These are phyloP conservation scores for Leptographium flavum DNA, from an alignment of 2,329 filamentous ascomycete species.

Conservation along the genomic window DNA sequence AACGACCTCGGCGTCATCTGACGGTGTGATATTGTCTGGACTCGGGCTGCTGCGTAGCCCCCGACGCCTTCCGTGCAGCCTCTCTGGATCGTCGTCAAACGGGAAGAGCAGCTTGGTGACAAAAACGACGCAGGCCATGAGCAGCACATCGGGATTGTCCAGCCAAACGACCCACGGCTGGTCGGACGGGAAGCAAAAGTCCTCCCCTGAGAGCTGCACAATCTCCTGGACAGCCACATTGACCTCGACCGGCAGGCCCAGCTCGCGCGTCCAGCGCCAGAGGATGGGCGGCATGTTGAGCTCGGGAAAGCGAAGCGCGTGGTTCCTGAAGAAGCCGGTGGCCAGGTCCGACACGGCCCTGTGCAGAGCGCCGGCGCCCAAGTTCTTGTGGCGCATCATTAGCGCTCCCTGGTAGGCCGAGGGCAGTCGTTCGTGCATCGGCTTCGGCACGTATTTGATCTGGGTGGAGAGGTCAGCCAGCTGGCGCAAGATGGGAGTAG, in stretches of 20 bases:
- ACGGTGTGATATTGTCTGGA: too few species aligned
- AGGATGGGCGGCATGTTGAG: constrained; percentile 57
- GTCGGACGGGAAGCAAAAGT: constrained; percentile 42
- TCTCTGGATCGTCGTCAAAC: constrained; percentile 36
- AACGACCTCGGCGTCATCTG: too few species aligned
- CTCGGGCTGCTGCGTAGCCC: too few species aligned
- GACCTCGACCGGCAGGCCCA: constrained; percentile 66
- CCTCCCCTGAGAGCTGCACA: constrained; percentile 31
- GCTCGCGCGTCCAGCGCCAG: constrained; percentile 52
- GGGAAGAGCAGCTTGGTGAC: constrained; percentile 70
- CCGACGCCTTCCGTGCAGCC: too few species aligned
- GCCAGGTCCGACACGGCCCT: constrained; percentile 45
- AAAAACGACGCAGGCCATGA: constrained; percentile 58
- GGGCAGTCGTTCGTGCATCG: constrained; percentile 53
- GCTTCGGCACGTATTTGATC: constrained; percentile 43
- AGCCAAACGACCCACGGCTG: constrained; percentile 30
- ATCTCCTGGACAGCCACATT: constrained; percentile 46
- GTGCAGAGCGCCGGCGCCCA: constrained; percentile 48
- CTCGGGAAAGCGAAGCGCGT: constrained; percentile 56
- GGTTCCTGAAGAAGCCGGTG: constrained; percentile 50
- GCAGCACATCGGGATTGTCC: constrained; percentile 58
- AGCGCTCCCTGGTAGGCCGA: constrained; percentile 44
- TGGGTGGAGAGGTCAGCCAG: constrained; percentile 13
- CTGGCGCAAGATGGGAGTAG: background rate
- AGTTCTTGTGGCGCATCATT: constrained; percentile 30